Percentiles rank a stretch among this genome's conserved stretches.
These are phyloP conservation scores for Auriscalpium microsporum DNA, from an alignment of 768 basidiomycete species.

Conservation along the genomic window DNA sequence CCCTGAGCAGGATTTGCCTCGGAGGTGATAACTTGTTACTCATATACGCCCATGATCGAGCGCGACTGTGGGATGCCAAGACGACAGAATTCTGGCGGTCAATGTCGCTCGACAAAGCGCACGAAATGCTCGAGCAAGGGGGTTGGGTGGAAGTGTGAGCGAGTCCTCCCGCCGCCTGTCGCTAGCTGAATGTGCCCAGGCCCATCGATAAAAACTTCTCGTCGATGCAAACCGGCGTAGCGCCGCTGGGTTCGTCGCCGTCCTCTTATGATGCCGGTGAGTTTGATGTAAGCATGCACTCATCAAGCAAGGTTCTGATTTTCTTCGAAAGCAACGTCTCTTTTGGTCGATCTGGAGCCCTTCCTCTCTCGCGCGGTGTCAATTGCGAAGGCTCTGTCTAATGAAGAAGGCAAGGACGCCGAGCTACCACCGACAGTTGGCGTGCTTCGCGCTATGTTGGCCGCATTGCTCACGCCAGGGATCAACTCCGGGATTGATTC, in stretches of 20 bases:
- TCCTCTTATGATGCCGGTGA: neutral
- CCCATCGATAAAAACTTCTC: neutral
- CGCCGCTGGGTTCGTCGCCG: neutral
- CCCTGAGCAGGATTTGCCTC: conserved; percentile 54
- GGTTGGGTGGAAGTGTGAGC: conserved; percentile 68
- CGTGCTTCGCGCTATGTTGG: conserved; percentile 52
- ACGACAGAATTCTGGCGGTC: conserved; percentile 82
- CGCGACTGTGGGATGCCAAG: conserved; percentile 80
- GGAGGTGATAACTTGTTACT: conserved; percentile 65
- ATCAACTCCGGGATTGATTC: conserved; percentile 63
- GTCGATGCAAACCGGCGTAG: neutral
- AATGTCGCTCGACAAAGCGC: conserved; percentile 66
- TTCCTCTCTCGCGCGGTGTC: conserved; percentile 15
- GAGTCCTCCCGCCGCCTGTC: neutral
- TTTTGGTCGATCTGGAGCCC: conserved; percentile 22
- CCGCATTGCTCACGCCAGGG: conserved; percentile 59
- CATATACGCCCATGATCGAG: conserved; percentile 66
- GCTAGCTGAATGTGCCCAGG: neutral
- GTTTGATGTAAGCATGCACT: too few species aligned
- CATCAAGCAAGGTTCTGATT: too few species aligned
- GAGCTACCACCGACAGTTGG: conserved; percentile 42
- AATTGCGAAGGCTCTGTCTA: conserved; percentile 2
- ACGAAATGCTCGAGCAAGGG: conserved; percentile 61
- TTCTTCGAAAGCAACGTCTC: conserved; percentile 19
- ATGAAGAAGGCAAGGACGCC: conserved; percentile 20